Conservation (phyloP, 2,329 filamentous ascomycete genomes). For the Aspergillus luchuensis region DNA sequence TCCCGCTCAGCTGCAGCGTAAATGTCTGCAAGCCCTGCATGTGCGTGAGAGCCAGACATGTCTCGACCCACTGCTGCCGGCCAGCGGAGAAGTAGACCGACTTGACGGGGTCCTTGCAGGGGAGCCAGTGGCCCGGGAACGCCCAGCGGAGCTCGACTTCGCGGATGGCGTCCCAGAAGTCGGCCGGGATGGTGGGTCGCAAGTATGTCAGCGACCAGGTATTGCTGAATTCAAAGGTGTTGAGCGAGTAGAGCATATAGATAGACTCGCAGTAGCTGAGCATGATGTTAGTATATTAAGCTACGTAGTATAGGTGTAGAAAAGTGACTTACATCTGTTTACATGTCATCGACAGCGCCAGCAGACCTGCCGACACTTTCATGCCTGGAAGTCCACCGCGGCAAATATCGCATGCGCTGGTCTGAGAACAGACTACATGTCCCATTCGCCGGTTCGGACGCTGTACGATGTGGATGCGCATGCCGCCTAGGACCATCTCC, state of each 20-base stretch:
- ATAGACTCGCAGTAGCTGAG: conserved; percentile 41
- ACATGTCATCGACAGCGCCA: conserved; percentile 36
- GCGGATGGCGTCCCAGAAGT: conserved; percentile 35
- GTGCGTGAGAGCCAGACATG: conserved; percentile 31
- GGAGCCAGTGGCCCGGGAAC: conserved; percentile 44
- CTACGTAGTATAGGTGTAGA: background rate
- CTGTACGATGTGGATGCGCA: conserved; percentile 41
- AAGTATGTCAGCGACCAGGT: conserved; percentile 44
- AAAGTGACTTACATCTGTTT: conserved; percentile 36
- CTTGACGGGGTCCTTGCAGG: conserved; percentile 44
- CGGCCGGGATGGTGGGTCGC: conserved; percentile 34
- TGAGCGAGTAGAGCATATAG: conserved; percentile 37
- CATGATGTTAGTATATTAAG: background rate
- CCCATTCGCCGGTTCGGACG: conserved; percentile 34
- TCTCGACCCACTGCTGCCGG: conserved; percentile 41
- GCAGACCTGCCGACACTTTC: conserved; percentile 19
- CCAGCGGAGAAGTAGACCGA: conserved; percentile 41
- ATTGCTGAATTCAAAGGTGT: conserved; percentile 43
- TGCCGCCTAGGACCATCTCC: conserved; percentile 35
- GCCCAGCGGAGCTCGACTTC: conserved; percentile 42
- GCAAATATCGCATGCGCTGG: conserved; percentile 38
- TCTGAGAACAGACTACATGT: conserved; percentile 34
- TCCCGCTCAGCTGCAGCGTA: conserved; percentile 34
- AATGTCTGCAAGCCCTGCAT: conserved; percentile 34
- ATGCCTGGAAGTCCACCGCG: conserved; percentile 32